Evolutionary conservation across 2,329 filamentous ascomycete species (phyloP).

Genomic region (Botryosphaeria dothidea): DNA sequence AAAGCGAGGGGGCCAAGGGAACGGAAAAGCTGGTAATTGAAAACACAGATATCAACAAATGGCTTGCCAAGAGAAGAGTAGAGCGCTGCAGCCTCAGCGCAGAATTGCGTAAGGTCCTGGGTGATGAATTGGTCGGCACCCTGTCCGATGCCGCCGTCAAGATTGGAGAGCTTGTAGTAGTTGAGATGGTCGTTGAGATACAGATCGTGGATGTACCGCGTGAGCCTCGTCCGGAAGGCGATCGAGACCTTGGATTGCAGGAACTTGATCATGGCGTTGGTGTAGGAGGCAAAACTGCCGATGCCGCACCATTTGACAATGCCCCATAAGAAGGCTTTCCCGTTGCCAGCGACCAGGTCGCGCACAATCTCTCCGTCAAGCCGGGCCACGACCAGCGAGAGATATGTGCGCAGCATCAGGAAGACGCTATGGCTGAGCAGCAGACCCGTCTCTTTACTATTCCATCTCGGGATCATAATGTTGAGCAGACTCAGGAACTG

Average conservation of each 20-base stretch:
- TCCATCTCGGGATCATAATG: slow-evolving; percentile 96
- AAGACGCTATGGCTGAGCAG: slow-evolving; percentile 87
- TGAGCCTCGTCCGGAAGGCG: slow-evolving; percentile 91
- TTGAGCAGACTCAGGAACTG: slow-evolving; percentile 95
- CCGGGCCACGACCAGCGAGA: slow-evolving; percentile 88
- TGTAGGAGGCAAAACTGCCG: slow-evolving; percentile 91
- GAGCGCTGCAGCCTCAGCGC: slow-evolving; percentile 83
- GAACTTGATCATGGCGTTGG: slow-evolving; percentile 99
- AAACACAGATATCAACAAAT: slow-evolving; percentile 93
- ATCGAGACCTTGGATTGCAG: slow-evolving; percentile 98
- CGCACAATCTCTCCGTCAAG: slow-evolving; percentile 95
- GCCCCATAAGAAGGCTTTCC: slow-evolving; percentile 82
- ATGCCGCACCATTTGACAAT: slow-evolving; percentile 95
- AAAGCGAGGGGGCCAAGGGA: slow-evolving; percentile 87
- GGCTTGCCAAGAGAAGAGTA: slow-evolving; percentile 98
- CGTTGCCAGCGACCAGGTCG: slow-evolving; percentile 93
- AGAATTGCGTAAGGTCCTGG: slow-evolving; percentile 94
- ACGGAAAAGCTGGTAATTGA: slow-evolving; percentile 95
- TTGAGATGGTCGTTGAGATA: slow-evolving; percentile 94
- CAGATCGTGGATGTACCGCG: slow-evolving; percentile 93
- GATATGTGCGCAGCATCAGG: slow-evolving; percentile 86
- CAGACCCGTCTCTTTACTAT: slow-evolving; percentile 91
- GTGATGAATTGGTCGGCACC: slow-evolving; percentile 97
- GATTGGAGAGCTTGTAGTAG: slow-evolving; percentile 91
- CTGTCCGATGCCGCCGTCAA: slow-evolving; percentile 90